These are phyloP conservation scores for Populus tomentosa DNA, from an alignment of 441 rosid genomes.

Conservation along the genomic window DNA sequence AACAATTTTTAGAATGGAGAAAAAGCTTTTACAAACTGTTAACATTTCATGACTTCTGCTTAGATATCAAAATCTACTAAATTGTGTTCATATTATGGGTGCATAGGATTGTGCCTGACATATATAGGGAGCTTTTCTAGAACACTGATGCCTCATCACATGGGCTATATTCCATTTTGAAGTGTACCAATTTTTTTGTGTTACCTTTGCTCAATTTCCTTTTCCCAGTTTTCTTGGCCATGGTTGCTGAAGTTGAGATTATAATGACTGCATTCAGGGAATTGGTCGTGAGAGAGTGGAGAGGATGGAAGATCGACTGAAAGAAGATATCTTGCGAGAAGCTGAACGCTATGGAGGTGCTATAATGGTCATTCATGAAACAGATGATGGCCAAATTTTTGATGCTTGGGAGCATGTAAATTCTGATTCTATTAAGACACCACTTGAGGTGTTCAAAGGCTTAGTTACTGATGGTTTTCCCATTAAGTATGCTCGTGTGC, in stretches of 20 bases:
- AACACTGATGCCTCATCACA: not conserved
- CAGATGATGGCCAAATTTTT: conserved; percentile 76
- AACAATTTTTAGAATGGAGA: not conserved
- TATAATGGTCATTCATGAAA: conserved; percentile 98
- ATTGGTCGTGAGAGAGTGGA: conserved; percentile 95
- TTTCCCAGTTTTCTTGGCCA: not conserved
- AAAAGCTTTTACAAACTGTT: not conserved
- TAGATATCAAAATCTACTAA: not conserved
- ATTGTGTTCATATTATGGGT: not conserved
- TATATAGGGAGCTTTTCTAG: not conserved
- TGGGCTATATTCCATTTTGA: not conserved
- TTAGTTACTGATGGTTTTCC: conserved; percentile 86
- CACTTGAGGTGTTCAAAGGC: conserved; percentile 89
- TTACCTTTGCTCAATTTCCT: conserved; percentile 4
- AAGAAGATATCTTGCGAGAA: conserved; percentile 95
- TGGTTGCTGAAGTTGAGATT: conserved; percentile 18
- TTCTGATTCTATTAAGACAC: conserved; percentile 81
- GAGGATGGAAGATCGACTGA: conserved; percentile 96
- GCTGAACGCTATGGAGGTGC: conserved; percentile 87
- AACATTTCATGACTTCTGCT: not conserved
- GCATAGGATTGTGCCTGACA: not conserved
- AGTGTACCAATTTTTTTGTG: not conserved
- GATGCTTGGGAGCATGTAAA: conserved; percentile 94
- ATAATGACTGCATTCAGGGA: conserved; percentile 53
- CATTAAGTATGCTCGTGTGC: conserved; percentile 90